Conservation (phyloP, 2,329 filamentous ascomycete species). For the Escovopsis sp. region DNA sequence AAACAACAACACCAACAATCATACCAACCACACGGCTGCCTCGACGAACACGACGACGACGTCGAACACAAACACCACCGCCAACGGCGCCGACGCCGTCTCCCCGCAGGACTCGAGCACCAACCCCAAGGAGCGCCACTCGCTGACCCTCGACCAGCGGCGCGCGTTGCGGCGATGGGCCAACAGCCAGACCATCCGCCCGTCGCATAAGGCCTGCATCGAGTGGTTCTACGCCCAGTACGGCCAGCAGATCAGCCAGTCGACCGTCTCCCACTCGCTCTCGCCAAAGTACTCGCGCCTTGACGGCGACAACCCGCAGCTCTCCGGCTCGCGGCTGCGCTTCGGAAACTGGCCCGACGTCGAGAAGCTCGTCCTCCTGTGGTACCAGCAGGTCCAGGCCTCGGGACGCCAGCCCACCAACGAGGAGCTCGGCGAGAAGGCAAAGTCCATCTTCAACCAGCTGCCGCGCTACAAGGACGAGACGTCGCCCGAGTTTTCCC, state of each 20-base stretch:
- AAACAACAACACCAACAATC: too few relatives aligned
- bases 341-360: slow-evolving; percentile 52
- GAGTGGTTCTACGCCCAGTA: slow-evolving; percentile 47
- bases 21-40: too few relatives aligned
- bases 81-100: slow-evolving; percentile 1
- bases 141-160: slow-evolving; percentile 46
- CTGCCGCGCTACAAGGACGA: slow-evolving; percentile 47
- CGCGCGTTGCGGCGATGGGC: slow-evolving; percentile 46
- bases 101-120: slow-evolving; percentile 2
- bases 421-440: slow-evolving; percentile 48
- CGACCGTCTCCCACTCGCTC: slow-evolving; percentile 47
- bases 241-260: slow-evolving; percentile 46
- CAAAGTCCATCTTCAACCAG: slow-evolving; percentile 42
- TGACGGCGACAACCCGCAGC: slow-evolving; percentile 42
- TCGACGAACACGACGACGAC: too few relatives aligned
- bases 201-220: slow-evolving; percentile 47
- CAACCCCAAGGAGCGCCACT: slow-evolving; percentile 36
- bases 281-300: slow-evolving; percentile 48
- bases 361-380: slow-evolving; percentile 40
- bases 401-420: slow-evolving; percentile 45
- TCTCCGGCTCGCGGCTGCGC: slow-evolving; percentile 46
- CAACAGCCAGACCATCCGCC: slow-evolving; percentile 38
- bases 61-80: too few relatives aligned
- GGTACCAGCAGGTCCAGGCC: slow-evolving; percentile 37
- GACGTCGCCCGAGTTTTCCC: slow-evolving; percentile 45